Conservation (phyloP, 176 grass and related monocot genomes). For the Themeda triandra region DNA sequence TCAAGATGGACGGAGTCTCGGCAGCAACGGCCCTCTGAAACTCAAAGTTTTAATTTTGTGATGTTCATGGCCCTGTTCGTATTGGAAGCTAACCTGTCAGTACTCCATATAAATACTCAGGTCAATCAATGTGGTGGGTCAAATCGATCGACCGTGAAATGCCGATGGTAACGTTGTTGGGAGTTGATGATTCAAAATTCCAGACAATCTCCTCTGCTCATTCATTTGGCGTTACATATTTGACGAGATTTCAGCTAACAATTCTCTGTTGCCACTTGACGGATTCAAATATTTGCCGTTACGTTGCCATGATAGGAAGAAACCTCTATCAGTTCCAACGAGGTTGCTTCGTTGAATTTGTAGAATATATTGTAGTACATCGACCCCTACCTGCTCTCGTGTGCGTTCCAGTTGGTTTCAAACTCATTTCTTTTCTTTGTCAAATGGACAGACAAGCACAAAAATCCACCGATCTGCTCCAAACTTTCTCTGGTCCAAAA, state of each 20-base stretch:
- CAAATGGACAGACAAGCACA: neutral
- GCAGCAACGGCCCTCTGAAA: too few relatives aligned
- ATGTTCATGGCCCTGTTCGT: too few relatives aligned
- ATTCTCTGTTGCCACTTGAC: neutral
- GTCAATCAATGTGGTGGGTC: too few relatives aligned
- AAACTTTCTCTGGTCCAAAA: neutral
- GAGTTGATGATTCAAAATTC: too few relatives aligned
- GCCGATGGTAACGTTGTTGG: too few relatives aligned
- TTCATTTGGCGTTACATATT: neutral
- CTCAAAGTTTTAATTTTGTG: too few relatives aligned
- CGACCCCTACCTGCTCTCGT: neutral
- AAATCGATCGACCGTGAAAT: too few relatives aligned
- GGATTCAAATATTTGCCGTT: neutral
- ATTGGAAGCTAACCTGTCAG: neutral
- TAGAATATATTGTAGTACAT: too few relatives aligned
- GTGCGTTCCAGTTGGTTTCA: neutral
- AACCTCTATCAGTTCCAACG: neutral
- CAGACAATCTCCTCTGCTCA: too few relatives aligned
- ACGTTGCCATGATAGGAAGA: neutral
- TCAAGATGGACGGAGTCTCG: too few relatives aligned
- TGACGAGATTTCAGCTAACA: neutral
- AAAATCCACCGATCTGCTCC: neutral
- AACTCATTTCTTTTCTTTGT: neutral
- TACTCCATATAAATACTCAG: too few relatives aligned
- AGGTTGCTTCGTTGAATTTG: too few relatives aligned